phyloP scores from a whole-genome alignment of 768 basidiomycete genomes.

The Leucosporidium creatinivorum region DNA sequence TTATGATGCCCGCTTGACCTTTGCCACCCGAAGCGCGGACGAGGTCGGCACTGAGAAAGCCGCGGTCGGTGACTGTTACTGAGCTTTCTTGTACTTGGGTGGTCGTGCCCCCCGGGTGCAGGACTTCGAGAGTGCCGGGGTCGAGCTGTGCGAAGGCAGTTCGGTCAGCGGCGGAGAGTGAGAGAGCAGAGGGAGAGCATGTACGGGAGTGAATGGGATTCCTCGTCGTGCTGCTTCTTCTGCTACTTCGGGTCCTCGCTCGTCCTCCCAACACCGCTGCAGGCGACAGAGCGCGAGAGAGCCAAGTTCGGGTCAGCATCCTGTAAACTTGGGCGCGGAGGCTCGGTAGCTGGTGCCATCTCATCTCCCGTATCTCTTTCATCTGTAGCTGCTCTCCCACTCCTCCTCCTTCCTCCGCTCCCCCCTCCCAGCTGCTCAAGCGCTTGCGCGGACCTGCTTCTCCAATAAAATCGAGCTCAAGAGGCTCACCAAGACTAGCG shows the following conservation, averaged over 20 bases:
- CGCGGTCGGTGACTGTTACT: constrained; percentile 14
- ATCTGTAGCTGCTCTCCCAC: too few relatives aligned
- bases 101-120: constrained; percentile 17
- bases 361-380: too few relatives aligned
- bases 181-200: not conserved
- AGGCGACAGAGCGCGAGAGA: not conserved
- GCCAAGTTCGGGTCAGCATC: not conserved
- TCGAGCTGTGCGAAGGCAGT: constrained; percentile 6
- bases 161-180: not conserved
- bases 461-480: too few relatives aligned
- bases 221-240: constrained; percentile 16
- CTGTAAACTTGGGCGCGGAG: not conserved
- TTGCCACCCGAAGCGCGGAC: constrained; percentile 5
- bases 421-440: too few relatives aligned
- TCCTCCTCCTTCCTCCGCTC: too few relatives aligned
- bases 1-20: constrained; percentile 16
- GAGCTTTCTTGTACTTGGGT: constrained; percentile 7
- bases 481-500: too few relatives aligned
- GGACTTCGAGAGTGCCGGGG: constrained; percentile 26
- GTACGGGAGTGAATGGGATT: constrained; percentile 21
- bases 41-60: constrained; percentile 27
- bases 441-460: too few relatives aligned
- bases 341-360: too few relatives aligned
- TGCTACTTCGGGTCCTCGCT: constrained; percentile 21
- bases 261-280: constrained; percentile 32